A percentile compares a stretch with the other conserved stretches of the same genome.
Conservation (phyloP, 2,329 filamentous ascomycete genomes). For the Zasmidium cellare region DNA sequence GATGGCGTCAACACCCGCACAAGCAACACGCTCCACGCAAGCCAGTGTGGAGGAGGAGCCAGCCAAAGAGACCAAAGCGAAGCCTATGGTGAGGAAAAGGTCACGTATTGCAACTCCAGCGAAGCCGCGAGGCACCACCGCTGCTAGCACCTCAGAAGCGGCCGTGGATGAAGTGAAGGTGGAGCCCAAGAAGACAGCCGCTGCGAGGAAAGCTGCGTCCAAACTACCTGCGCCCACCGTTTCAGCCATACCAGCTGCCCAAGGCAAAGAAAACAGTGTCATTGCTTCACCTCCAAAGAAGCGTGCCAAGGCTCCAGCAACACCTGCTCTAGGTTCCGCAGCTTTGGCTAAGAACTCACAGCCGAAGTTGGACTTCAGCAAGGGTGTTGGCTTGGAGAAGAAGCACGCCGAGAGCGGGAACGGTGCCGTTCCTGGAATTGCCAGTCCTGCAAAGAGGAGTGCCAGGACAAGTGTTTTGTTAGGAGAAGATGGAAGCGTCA, state of each 20-base stretch:
- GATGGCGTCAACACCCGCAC: slow-evolving; percentile 23
- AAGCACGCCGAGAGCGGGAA: slow-evolving; percentile 4
- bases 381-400: slow-evolving; percentile 6
- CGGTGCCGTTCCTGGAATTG: slow-evolving; percentile 14
- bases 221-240: slow-evolving; percentile 26
- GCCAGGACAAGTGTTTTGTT: slow-evolving; percentile 12
- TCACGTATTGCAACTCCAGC: slow-evolving; percentile 38
- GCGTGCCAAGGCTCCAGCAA: slow-evolving; percentile 9
- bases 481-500: not conserved
- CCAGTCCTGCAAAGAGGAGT: slow-evolving; percentile 36
- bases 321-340: slow-evolving; percentile 3
- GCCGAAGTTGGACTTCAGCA: slow-evolving; percentile 29
- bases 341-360: slow-evolving; percentile 15
- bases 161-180: not conserved
- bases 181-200: not conserved
- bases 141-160: slow-evolving; percentile 4
- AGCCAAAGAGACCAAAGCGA: slow-evolving; percentile 10
- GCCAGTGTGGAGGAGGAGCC: not conserved
- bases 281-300: slow-evolving; percentile 35
- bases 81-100: slow-evolving; percentile 19
- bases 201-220: slow-evolving; percentile 18
- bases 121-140: slow-evolving; percentile 19
- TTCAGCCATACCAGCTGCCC: slow-evolving; percentile 9
- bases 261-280: slow-evolving; percentile 29
- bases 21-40: slow-evolving; percentile 6